phyloP scores from a whole-genome alignment of 176 grass and related monocot species.

The Rhipidocladum racemiflorum region DNA sequence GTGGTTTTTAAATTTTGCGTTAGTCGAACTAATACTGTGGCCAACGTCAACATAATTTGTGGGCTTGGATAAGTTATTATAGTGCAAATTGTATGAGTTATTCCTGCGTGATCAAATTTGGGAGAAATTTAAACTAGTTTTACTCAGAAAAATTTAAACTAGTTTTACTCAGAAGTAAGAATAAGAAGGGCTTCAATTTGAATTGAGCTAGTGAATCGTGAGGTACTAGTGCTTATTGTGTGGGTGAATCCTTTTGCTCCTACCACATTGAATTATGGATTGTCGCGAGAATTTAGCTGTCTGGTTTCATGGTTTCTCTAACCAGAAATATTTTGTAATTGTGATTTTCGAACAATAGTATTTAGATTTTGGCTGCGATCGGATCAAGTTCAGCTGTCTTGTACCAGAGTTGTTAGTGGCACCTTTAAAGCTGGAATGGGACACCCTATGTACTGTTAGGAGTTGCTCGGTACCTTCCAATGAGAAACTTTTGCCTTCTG shows the following conservation, averaged over 20 bases:
- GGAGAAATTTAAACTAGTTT: background rate
- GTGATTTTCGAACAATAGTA: background rate
- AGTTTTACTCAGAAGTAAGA: background rate
- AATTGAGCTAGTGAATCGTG: background rate
- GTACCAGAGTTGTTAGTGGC: constrained; percentile 25
- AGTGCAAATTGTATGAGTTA: background rate
- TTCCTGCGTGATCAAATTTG: background rate
- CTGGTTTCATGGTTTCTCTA: background rate
- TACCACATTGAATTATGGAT: background rate
- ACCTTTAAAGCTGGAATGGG: constrained; percentile 25
- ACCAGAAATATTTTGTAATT: background rate
- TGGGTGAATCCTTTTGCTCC: background rate
- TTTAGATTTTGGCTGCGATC: background rate
- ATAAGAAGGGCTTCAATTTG: background rate
- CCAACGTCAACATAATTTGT: background rate
- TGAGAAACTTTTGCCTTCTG: constrained; percentile 31
- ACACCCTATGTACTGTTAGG: constrained; percentile 30
- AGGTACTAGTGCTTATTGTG: background rate
- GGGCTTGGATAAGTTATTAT: constrained; percentile 5
- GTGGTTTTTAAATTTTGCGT: constrained; percentile 1
- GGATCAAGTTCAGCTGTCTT: constrained; percentile 24
- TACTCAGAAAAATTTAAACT: background rate
- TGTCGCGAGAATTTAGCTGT: background rate
- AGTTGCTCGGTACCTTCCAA: constrained; percentile 37
- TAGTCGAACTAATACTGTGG: background rate